phyloP scores from a whole-genome alignment of 1,284 basidiomycete species.

The Marasmius oreades region DNA sequence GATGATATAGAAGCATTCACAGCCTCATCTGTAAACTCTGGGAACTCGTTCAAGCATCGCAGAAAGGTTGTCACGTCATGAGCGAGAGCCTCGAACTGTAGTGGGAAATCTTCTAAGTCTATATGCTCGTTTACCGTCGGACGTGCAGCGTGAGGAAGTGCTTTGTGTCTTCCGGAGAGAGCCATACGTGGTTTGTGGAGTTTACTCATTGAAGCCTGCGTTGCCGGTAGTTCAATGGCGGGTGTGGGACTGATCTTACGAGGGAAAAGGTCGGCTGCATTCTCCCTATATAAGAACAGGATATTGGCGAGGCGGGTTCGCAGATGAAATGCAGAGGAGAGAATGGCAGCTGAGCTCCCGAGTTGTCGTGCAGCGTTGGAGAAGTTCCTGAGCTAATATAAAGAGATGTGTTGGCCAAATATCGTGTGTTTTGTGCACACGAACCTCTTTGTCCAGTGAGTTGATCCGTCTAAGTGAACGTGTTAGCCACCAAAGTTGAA shows the following conservation, averaged over 20 bases:
- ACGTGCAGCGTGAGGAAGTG: slow-evolving; percentile 44
- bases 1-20: slow-evolving; percentile 63
- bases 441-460: slow-evolving; percentile 62
- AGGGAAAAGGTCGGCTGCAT: slow-evolving; percentile 68
- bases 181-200: slow-evolving; percentile 17
- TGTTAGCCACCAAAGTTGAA: background rate
- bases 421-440: slow-evolving; percentile 7
- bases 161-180: slow-evolving; percentile 21
- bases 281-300: slow-evolving; percentile 63
- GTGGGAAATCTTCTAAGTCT: slow-evolving; percentile 61
- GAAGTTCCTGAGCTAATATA: slow-evolving; percentile 61
- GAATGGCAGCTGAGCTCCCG: slow-evolving; percentile 68
- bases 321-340: slow-evolving; percentile 65
- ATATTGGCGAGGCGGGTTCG: slow-evolving; percentile 65
- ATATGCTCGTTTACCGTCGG: slow-evolving; percentile 52
- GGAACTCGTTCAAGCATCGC: slow-evolving; percentile 53
- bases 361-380: slow-evolving; percentile 70
- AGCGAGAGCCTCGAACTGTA: slow-evolving; percentile 56
- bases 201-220: background rate
- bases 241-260: slow-evolving; percentile 49
- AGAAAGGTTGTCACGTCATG: slow-evolving; percentile 58
- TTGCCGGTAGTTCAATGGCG: background rate
- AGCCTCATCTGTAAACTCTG: slow-evolving; percentile 69
- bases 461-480: slow-evolving; percentile 44
- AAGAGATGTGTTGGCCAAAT: slow-evolving; percentile 5